These are phyloP conservation scores for Phytophthora pluvialis DNA, from an alignment of 352 stramenopile genomes.

Conservation along the genomic window DNA sequence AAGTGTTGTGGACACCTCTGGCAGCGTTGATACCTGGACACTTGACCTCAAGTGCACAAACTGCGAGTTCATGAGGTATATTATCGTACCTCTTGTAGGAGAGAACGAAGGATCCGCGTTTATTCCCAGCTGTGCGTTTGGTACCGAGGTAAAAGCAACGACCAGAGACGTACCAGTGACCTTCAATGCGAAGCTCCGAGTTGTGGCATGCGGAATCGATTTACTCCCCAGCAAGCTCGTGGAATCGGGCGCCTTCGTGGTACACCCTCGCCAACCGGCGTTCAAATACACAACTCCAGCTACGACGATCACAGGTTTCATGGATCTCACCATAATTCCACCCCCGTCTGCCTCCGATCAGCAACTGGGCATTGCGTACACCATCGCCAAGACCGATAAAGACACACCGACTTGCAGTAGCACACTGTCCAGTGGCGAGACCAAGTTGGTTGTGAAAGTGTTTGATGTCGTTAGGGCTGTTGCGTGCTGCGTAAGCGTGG, in stretches of 20 bases:
- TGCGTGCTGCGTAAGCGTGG: slow-evolving; percentile 51
- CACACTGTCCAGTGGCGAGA: slow-evolving; percentile 18
- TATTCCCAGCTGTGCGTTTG: slow-evolving; percentile 56
- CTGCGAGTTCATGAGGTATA: slow-evolving; percentile 64
- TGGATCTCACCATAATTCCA: slow-evolving; percentile 51
- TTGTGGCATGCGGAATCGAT: slow-evolving; percentile 47
- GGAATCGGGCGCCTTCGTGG: slow-evolving; percentile 27
- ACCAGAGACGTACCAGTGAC: slow-evolving; percentile 29
- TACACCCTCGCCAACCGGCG: slow-evolving; percentile 46
- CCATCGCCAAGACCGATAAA: slow-evolving; percentile 15
- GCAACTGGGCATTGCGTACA: slow-evolving; percentile 40
- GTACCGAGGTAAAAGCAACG: slow-evolving; percentile 16
- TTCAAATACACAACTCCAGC: slow-evolving; percentile 40
- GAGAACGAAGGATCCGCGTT: slow-evolving; percentile 2
- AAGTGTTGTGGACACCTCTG: slow-evolving; percentile 34
- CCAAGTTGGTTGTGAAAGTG: slow-evolving; percentile 36
- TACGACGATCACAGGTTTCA: slow-evolving; percentile 53
- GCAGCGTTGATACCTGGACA: slow-evolving; percentile 49
- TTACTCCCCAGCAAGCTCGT: slow-evolving; percentile 46
- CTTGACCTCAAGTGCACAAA: slow-evolving; percentile 40
- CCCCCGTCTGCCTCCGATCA: neutral
- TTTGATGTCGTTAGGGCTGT: slow-evolving; percentile 55
- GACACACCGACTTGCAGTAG: slow-evolving; percentile 6
- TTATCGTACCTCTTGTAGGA: slow-evolving; percentile 18
- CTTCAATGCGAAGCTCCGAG: slow-evolving; percentile 50